Conservation (phyloP, 2,329 filamentous ascomycete genomes). For the Neophaeococcomyces aloes region DNA sequence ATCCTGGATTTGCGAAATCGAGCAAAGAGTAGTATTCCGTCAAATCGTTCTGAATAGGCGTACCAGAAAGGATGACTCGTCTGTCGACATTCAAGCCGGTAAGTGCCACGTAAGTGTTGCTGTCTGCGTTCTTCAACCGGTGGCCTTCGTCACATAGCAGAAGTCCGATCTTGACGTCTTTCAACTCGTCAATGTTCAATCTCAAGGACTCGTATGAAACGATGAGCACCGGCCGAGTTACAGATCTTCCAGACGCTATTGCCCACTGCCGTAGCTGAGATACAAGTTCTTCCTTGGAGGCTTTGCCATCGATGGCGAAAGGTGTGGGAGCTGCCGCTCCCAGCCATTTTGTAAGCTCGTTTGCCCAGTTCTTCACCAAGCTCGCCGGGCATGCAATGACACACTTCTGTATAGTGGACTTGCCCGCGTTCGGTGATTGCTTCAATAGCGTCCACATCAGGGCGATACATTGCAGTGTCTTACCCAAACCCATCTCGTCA, state of each 20-base stretch:
- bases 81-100: conserved; percentile 83
- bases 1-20: conserved; percentile 89
- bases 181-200: conserved; percentile 80
- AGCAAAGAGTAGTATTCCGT: conserved; percentile 94
- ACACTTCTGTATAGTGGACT: conserved; percentile 85
- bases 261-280: conserved; percentile 90
- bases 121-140: conserved; percentile 91
- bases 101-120: conserved; percentile 83
- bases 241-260: conserved; percentile 75
- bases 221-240: conserved; percentile 88
- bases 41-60: conserved; percentile 96
- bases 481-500: conserved; percentile 96
- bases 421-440: conserved; percentile 91
- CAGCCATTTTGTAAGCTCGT: conserved; percentile 93
- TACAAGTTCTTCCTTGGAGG: conserved; percentile 83
- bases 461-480: conserved; percentile 93
- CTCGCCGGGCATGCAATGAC: conserved; percentile 95
- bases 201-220: conserved; percentile 95
- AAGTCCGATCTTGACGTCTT: conserved; percentile 78
- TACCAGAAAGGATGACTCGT: conserved; percentile 89
- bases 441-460: conserved; percentile 95
- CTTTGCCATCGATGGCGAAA: conserved; percentile 95
- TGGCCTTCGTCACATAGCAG: conserved; percentile 96
- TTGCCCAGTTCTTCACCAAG: conserved; percentile 95
- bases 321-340: conserved; percentile 82